phyloP scores from a whole-genome alignment of 352 stramenopile species.

The Lagenidium giganteum region DNA sequence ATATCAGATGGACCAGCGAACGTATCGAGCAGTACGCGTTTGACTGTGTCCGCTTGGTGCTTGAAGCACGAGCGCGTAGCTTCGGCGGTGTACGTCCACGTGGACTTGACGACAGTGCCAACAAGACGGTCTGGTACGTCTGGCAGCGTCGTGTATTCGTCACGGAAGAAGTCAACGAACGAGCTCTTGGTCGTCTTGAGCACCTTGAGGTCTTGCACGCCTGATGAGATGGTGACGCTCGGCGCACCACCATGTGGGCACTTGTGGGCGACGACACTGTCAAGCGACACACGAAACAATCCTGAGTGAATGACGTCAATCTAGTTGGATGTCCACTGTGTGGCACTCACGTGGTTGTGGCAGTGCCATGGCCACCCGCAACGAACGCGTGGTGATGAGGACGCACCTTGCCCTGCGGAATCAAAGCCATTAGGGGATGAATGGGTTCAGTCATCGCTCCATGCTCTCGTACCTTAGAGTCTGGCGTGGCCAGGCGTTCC shows the following conservation, averaged over 20 bases:
- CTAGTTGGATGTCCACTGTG: too few species aligned
- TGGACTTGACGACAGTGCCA: constrained; percentile 63
- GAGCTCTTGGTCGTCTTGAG: constrained; percentile 89
- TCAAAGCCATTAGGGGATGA: too few species aligned
- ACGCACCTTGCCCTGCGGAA: constrained; percentile 26
- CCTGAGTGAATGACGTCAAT: too few species aligned
- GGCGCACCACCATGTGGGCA: constrained; percentile 20
- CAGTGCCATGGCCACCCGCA: constrained; percentile 41
- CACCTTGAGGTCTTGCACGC: constrained; percentile 65
- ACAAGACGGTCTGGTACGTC: constrained; percentile 77
- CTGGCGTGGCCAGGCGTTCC: constrained; percentile 45
- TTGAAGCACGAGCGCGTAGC: constrained; percentile 31
- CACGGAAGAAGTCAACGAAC: constrained; percentile 84
- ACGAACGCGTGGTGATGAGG: constrained; percentile 78
- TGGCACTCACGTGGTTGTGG: constrained; percentile 64
- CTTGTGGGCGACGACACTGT: constrained; percentile 52
- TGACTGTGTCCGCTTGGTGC: constrained; percentile 42
- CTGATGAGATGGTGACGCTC: constrained; percentile 44
- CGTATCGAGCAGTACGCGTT: constrained; percentile 64
- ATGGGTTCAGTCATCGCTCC: too few species aligned
- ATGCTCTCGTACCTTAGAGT: constrained; percentile 24
- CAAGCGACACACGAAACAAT: too few species aligned
- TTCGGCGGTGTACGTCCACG: constrained; percentile 66
- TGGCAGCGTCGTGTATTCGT: constrained; percentile 73
- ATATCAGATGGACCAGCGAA: constrained; percentile 77